Percentiles rank a stretch among this genome's conserved stretches.
These are phyloP conservation scores for Sistotremastrum niveocremeum DNA, from an alignment of 768 basidiomycete species.

Conservation along the genomic window DNA sequence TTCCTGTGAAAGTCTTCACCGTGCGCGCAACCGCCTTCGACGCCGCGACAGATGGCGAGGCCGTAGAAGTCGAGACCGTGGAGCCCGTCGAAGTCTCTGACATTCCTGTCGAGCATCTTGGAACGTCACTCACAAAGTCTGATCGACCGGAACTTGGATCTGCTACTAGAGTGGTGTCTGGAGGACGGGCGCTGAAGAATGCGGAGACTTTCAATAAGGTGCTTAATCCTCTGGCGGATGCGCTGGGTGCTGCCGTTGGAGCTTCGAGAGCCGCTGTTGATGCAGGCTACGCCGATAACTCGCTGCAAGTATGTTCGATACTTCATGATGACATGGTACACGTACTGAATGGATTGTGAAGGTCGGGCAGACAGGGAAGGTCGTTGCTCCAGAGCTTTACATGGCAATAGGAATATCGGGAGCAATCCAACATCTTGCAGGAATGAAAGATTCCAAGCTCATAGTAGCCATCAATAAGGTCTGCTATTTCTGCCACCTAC, in stretches of 20 bases:
- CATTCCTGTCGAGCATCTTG: slow-evolving; percentile 46
- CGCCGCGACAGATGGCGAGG: slow-evolving; percentile 38
- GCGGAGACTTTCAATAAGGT: slow-evolving; percentile 83
- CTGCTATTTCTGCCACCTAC: slow-evolving; percentile 7
- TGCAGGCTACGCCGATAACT: slow-evolving; percentile 96
- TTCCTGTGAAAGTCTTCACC: slow-evolving; percentile 87
- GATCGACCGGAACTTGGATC: slow-evolving; percentile 86
- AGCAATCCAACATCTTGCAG: slow-evolving; percentile 96
- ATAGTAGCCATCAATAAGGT: slow-evolving; percentile 99
- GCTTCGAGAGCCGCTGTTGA: slow-evolving; percentile 98
- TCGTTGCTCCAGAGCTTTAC: slow-evolving; percentile 94
- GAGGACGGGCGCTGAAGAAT: slow-evolving; percentile 89
- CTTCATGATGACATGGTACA: no score
- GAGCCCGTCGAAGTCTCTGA: slow-evolving; percentile 51
- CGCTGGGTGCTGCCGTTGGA: slow-evolving; percentile 87
- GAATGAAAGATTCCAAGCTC: slow-evolving; percentile 98
- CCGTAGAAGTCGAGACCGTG: slow-evolving; percentile 46
- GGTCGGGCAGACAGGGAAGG: slow-evolving; percentile 99
- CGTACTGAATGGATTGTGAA: background rate
- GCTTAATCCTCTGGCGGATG: slow-evolving; percentile 86
- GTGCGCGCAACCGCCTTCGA: slow-evolving; percentile 86
- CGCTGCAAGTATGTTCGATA: slow-evolving; percentile 40
- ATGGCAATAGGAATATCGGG: slow-evolving; percentile 95
- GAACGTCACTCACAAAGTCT: slow-evolving; percentile 72
- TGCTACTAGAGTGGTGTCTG: slow-evolving; percentile 82